Evolutionary conservation across 768 basidiomycete genomes (phyloP).

Genomic region (Hebeloma cylindrosporum): DNA sequence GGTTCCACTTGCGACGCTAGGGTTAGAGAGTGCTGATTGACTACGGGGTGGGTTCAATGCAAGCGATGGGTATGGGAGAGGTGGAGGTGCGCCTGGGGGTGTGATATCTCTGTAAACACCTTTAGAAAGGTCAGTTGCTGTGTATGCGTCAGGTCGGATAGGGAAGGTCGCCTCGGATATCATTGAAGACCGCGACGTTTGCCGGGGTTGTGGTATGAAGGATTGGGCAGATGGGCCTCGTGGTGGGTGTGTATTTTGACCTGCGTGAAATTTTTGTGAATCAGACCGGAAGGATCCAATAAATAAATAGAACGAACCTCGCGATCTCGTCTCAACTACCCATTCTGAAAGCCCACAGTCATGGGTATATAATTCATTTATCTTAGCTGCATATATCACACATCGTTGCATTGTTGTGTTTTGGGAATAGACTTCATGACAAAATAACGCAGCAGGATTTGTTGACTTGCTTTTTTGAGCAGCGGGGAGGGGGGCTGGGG

Average conservation of each 20-base stretch:
- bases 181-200: slow-evolving; percentile 69
- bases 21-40: slow-evolving; percentile 33
- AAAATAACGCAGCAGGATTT: slow-evolving; percentile 70
- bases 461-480: slow-evolving; percentile 24
- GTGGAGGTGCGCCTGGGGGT: slow-evolving; percentile 54
- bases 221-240: slow-evolving; percentile 40
- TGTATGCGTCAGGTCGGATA: slow-evolving; percentile 71
- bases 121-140: slow-evolving; percentile 70
- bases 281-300: background rate
- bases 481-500: slow-evolving; percentile 20
- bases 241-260: slow-evolving; percentile 28
- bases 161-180: slow-evolving; percentile 81
- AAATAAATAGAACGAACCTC: slow-evolving; percentile 44
- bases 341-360: slow-evolving; percentile 82
- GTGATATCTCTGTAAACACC: slow-evolving; percentile 47
- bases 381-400: slow-evolving; percentile 73
- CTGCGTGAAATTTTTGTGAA: slow-evolving; percentile 20
- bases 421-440: slow-evolving; percentile 57
- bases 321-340: slow-evolving; percentile 55
- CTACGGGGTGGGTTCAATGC: slow-evolving; percentile 37
- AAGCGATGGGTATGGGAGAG: slow-evolving; percentile 76
- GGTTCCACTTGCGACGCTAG: slow-evolving; percentile 31
- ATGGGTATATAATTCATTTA: slow-evolving; percentile 74
- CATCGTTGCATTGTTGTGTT: slow-evolving; percentile 67
- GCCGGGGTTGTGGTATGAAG: slow-evolving; percentile 57